Conservation (phyloP, 768 basidiomycete species). For the Kwoniella newhampshirensis region DNA sequence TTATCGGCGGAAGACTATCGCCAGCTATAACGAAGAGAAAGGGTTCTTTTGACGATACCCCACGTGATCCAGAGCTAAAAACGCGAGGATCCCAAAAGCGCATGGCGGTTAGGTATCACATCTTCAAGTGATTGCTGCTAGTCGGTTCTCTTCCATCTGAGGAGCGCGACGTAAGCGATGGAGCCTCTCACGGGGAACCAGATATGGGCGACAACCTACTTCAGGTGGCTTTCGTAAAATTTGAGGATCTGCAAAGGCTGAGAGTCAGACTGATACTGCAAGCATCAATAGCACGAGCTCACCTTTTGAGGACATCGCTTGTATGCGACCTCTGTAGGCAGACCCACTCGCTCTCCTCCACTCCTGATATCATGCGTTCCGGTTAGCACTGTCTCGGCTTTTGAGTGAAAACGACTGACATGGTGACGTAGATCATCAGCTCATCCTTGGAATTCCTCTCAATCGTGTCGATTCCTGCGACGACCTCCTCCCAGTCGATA, state of each 20-base stretch:
- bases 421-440: constrained; percentile 44
- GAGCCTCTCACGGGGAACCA: neutral
- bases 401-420: constrained; percentile 40
- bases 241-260: constrained; percentile 37
- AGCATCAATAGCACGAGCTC: constrained; percentile 1
- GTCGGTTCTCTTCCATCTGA: neutral
- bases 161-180: neutral
- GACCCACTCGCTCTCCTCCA: constrained; percentile 37
- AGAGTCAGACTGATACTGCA: neutral
- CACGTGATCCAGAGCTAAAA: too few relatives aligned
- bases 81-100: too few relatives aligned
- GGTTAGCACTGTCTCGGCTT: too few relatives aligned
- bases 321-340: constrained; percentile 38
- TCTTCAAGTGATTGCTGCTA: too few relatives aligned
- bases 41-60: too few relatives aligned
- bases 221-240: constrained; percentile 51
- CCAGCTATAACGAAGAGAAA: too few relatives aligned
- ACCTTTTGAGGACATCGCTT: constrained; percentile 49
- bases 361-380: constrained; percentile 23
- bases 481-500: constrained; percentile 47
- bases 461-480: constrained; percentile 44
- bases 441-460: constrained; percentile 33
- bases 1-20: too few relatives aligned
- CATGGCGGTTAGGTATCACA: too few relatives aligned
- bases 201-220: constrained; percentile 22